Evolutionary conservation across 2,329 filamentous ascomycete species (phyloP), one percentile per base, ranked within the genome.

Genomic region (Plenodomus tracheiphilus): DNA sequence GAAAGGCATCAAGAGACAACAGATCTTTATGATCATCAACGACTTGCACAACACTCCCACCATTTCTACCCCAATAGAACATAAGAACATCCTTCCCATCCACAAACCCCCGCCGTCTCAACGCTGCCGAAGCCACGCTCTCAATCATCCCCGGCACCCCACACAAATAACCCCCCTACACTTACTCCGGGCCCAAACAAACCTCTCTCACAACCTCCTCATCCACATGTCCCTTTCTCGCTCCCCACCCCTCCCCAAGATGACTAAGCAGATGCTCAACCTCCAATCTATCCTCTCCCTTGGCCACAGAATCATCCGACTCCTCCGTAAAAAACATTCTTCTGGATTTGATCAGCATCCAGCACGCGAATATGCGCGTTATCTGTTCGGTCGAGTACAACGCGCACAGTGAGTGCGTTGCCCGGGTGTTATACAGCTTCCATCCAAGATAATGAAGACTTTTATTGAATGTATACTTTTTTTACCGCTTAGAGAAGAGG

Each of bases 351-450:
- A 46, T 81, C 81, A 1, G 75, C 79, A 51, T 81, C 76, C 2
- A 81, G 62, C 0, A 79, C 72, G 2, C 70, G 58, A 6, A 79
- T 62, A 38, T 76, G 50, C 0, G 73, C 76, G 41, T 62, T 49
- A 28, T 78, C 75, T 5, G 60, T 62, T 2, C 61, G 37, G 0
- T 54, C 60, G 8, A 65, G 53, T 15, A 79, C 51, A 4, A 80
- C 74, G 1, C 75, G 71, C 1, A 73, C 74, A 20, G 82, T 73
- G 2, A 82, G 68, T 3, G 78, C 72, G 54, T 79, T 83, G 0
- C 78, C n/a, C 79, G 0, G 79, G 79, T 0, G 79, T 82, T 11
- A 82, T 73, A 0, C 79, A 79, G 1, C 74, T 76, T 0, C 80
- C 79, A 1, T 79, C 79, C 0, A 82, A 71, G 1, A 82, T 71